phyloP scores from a whole-genome alignment of 768 basidiomycete genomes.

The Panaeolus cyanescens region DNA sequence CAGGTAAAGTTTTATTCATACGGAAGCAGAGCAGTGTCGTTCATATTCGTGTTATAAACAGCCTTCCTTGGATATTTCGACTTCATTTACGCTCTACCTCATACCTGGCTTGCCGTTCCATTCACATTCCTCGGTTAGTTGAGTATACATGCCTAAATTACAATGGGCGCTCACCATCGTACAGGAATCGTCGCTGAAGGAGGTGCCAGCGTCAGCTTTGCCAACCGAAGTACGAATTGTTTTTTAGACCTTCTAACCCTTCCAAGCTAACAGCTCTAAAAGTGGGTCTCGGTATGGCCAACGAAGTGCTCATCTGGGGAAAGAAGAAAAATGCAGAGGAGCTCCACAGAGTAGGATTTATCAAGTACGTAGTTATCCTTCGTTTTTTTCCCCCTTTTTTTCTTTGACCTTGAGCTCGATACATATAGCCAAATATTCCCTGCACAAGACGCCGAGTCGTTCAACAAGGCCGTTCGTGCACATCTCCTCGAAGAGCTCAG shows the following conservation, averaged over 20 bases:
- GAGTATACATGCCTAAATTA: not conserved
- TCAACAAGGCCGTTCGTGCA: slow-evolving; percentile 53
- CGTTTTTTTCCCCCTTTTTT: not conserved
- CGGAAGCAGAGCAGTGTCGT: not conserved
- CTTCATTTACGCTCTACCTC: slow-evolving; percentile 68
- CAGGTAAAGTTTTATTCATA: slow-evolving; percentile 39
- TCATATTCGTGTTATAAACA: slow-evolving; percentile 19
- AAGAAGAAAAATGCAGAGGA: slow-evolving; percentile 65
- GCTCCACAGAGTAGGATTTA: slow-evolving; percentile 27
- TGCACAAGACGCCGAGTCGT: slow-evolving; percentile 47
- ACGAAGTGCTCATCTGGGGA: slow-evolving; percentile 71
- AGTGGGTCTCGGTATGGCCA: slow-evolving; percentile 74
- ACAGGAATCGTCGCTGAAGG: slow-evolving; percentile 69
- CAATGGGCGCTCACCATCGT: not conserved
- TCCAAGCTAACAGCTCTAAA: not conserved
- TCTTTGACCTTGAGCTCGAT: slow-evolving; percentile 5
- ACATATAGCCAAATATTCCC: slow-evolving; percentile 59
- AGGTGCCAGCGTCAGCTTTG: slow-evolving; percentile 69
- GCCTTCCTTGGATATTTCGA: slow-evolving; percentile 75
- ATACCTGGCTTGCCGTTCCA: slow-evolving; percentile 63
- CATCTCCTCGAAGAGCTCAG: slow-evolving; percentile 55
- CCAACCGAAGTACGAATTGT: slow-evolving; percentile 55
- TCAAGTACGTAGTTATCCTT: not conserved
- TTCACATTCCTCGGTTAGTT: slow-evolving; percentile 64
- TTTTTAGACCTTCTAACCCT: not conserved